Conservation (phyloP, 768 basidiomycete genomes). For the Tubosaeta sp. region DNA sequence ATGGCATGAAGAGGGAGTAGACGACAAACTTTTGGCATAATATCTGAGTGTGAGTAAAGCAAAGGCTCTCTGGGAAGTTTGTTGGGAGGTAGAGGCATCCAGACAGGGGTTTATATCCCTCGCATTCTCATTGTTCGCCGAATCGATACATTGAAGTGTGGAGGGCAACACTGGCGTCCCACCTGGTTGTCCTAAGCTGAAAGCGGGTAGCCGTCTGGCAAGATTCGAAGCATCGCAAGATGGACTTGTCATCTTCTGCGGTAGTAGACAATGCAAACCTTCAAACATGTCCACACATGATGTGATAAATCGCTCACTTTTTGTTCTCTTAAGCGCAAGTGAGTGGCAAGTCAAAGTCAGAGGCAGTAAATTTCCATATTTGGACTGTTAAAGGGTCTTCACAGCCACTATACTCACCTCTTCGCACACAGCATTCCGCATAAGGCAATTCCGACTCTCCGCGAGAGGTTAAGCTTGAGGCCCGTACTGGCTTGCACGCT, state of each 20-base stretch:
- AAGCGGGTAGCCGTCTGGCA: slow-evolving; percentile 2
- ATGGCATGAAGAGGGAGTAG: not conserved
- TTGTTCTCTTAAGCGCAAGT: not conserved
- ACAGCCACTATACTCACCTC: not conserved
- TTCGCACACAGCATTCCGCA: no score
- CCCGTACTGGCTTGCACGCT: no score
- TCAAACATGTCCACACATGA: not conserved
- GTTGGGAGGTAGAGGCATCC: not conserved
- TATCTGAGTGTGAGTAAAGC: not conserved
- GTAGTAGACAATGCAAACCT: not conserved
- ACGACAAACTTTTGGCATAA: slow-evolving; percentile 10
- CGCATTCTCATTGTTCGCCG: not conserved
- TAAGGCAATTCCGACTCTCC: no score
- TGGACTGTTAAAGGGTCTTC: not conserved
- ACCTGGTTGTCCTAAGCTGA: slow-evolving; percentile 5
- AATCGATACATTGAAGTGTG: slow-evolving; percentile 1
- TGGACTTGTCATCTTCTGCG: not conserved
- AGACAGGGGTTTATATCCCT: slow-evolving; percentile 11
- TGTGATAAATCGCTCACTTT: not conserved
- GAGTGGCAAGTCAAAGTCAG: not conserved
- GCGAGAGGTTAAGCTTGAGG: no score
- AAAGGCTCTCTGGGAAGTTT: not conserved
- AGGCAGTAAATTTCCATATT: not conserved
- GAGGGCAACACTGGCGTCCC: not conserved
- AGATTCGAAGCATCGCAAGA: not conserved